Evolutionary conservation across 352 stramenopile species (phyloP), one percentile per base, ranked within the genome.

Genomic region (Globisporangium rhizosaccharum): DNA sequence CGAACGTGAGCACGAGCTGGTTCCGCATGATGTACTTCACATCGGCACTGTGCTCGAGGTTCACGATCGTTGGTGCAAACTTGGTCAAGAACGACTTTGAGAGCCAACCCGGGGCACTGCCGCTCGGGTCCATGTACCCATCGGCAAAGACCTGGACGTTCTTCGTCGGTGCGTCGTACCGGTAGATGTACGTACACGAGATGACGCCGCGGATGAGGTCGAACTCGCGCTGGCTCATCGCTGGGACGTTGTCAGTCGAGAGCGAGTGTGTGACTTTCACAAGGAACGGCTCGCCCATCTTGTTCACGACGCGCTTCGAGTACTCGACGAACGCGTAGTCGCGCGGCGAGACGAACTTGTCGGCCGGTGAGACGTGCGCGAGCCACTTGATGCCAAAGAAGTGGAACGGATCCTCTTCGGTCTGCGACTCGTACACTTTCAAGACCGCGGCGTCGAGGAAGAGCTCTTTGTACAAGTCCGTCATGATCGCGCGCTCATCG

Each of bases 21-120:
- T 76, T 51, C 3, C 66, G 71, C 71, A 77, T 82, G 51, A 79
- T 82, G 57, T 79, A 79, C 58, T 82, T 82, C 59, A 83, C 73
- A 25, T 82, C 73, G 15, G 71, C 73, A 26, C 71, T 73, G 66
- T 71, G 68, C 51, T 75, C 70, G 14, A 82, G 62, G 53, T 68
- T 71, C 5, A 79, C 70, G 51, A 82, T 68, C 44, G 69, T 79
- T 1, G 73, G 73, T 12, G 71, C 71, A 37, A 82, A 69, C 12
- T 72, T 69, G 28, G 73, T 71, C 23, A 82, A 56, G 55, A 77
- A 82, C 3, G 73, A 62, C 14, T 71, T 71, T 2, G 59, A 67
- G 61, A 82, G 75, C 18, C 72, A 67, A 14, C 51, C 51, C 3
- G 67, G 59, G 1, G 71, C 68, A 30, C 53, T 72, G 9, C 73